Evolutionary conservation across 75 land plant species (phyloP), one percentile per base, ranked within the genome.

Genomic region (Larix kaempferi): DNA sequence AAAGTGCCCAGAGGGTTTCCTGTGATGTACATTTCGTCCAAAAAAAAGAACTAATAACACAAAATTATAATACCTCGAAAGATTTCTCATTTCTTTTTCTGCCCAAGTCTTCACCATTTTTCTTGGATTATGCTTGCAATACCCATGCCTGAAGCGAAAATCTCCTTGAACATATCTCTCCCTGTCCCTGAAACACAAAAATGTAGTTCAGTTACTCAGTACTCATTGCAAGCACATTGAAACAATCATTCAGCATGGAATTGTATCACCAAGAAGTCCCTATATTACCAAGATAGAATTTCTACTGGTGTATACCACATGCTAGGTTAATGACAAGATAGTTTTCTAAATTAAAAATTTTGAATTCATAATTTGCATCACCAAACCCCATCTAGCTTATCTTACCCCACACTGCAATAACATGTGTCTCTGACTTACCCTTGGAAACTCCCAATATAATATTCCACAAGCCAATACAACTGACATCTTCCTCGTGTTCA

Each of bases 41-140:
- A 61, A 49, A 39, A 66, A 22, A 78, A 1, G 25, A 22, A 16
- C 19, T 15, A 52, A 33, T 73, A 73, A 67, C 16, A 57, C 19
- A 57, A 35, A 35, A 16, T 23, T 59, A 13, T 13, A 19, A 25
- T 75, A 96, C 99, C 99, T 87, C 77, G 89, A 64, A 17, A 96
- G 89, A 79, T 96, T 96, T 74, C 99, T 86, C 93, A 92, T 92
- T 85, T 96, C 99, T 80, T 96, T 96, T 76, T 96, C 99, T 60
- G 99, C 98, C 99, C 99, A 96, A 14, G 98, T 92, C 72, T 96
- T 94, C 25, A 96, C 99, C 99, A 96, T 96, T 84, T 96, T 96
- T 22, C 99, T 80, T 8, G 98, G 98, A 76, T 96, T 96, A 75
- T 92, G 98, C 86, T 88, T 94, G 78, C 93, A 90, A 63, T 94